Evolutionary conservation across 73 alveolate genomes (phyloP).

Genomic region (Stentor coeruleus): DNA sequence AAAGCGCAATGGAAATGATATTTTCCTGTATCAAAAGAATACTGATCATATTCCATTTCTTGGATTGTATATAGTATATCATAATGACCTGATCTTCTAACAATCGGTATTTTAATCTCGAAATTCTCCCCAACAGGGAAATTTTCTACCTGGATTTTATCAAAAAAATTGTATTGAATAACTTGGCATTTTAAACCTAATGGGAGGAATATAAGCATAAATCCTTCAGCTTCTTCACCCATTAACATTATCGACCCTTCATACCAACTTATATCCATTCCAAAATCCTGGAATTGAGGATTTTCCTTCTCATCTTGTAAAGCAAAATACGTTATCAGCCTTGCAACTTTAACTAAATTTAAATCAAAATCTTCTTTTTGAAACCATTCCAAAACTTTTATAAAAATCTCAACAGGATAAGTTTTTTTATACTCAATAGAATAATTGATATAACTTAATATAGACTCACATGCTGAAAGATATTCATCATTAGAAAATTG

Average conservation of each 20-base stretch:
- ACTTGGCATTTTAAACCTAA: neutral
- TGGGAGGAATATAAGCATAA: neutral
- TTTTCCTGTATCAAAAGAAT: neutral
- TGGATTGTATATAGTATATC: neutral
- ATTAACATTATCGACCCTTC: too few relatives aligned
- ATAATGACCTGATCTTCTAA: neutral
- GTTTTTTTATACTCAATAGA: neutral
- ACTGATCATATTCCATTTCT: neutral
- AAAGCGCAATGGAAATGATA: neutral
- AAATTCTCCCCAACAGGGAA: neutral
- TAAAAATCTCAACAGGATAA: neutral
- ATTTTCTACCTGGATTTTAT: neutral
- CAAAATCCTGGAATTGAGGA: neutral
- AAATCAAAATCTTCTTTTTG: neutral
- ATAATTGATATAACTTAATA: neutral
- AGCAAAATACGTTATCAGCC: neutral
- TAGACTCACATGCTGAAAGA: neutral
- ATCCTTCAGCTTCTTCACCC: slow-evolving; percentile 2
- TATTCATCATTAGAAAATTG: too few relatives aligned
- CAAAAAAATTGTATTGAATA: neutral
- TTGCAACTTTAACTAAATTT: neutral
- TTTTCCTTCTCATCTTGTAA: neutral
- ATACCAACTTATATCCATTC: neutral
- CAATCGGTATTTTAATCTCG: neutral
- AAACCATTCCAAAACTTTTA: neutral